Evolutionary conservation across 1,284 basidiomycete species (phyloP).

Genomic region (Pterula multifida): DNA sequence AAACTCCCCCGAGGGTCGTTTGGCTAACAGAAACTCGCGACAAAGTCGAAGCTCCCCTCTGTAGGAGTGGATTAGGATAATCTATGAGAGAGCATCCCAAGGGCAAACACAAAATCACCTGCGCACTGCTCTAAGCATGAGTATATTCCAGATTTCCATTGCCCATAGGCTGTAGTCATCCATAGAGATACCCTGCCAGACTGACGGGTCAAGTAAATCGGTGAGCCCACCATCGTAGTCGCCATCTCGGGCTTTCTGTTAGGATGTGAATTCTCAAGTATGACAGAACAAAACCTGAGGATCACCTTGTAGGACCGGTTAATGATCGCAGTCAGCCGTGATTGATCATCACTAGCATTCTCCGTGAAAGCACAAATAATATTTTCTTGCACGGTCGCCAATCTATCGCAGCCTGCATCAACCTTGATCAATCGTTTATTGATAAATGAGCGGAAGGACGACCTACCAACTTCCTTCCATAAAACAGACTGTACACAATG

Average conservation of each 20-base stretch:
- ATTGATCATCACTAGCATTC: conserved; percentile 44
- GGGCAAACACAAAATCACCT: conserved; percentile 30
- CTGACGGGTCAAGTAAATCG: conserved; percentile 52
- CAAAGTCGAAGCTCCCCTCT: conserved; percentile 53
- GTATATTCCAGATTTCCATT: conserved; percentile 61
- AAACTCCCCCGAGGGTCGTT: conserved; percentile 38
- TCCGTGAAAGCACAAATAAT: conserved; percentile 57
- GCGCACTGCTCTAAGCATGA: conserved; percentile 54
- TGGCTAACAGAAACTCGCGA: conserved; percentile 49
- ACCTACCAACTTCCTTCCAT: conserved; percentile 56
- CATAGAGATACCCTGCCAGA: conserved; percentile 55
- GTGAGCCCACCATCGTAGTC: conserved; percentile 47
- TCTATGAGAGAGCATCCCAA: conserved; percentile 4
- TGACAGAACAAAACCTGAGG: conserved; percentile 1
- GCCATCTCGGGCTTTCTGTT: conserved; percentile 58
- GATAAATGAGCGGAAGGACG: background rate
- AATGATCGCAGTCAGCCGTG: conserved; percentile 43
- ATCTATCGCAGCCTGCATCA: conserved; percentile 46
- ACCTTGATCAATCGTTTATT: background rate
- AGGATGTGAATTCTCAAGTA: conserved; percentile 6
- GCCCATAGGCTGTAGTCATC: conserved; percentile 61
- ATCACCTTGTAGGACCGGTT: conserved; percentile 54
- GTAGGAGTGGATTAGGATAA: too few relatives aligned
- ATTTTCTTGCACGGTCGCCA: conserved; percentile 56
- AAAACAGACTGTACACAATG: conserved; percentile 62